Conservation (phyloP, 2,329 filamentous ascomycete species). For the Cladophialophora bantiana region DNA sequence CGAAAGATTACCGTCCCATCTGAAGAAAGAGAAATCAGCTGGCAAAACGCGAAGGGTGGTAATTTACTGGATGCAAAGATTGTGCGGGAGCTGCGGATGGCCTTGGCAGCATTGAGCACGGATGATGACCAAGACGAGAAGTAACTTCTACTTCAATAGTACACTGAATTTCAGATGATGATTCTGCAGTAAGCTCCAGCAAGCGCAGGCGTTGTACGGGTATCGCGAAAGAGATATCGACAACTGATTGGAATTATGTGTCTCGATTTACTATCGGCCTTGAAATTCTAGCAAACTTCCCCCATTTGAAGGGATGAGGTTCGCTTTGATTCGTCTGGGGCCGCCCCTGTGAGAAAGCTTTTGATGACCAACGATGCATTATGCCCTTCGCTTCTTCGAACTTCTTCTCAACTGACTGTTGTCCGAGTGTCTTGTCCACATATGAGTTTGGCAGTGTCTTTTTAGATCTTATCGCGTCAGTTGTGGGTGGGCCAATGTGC, state of each 20-base stretch:
- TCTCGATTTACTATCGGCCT: not conserved
- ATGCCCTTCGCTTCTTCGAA: too few species aligned
- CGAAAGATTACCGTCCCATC: conserved; percentile 76
- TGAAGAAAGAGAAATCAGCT: conserved; percentile 74
- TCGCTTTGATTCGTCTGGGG: not conserved
- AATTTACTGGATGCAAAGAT: conserved; percentile 77
- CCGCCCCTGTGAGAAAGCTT: not conserved
- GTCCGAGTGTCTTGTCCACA: not conserved
- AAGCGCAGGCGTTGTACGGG: not conserved
- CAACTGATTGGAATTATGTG: not conserved
- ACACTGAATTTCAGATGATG: not conserved
- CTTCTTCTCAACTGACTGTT: not conserved
- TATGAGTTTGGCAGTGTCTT: not conserved
- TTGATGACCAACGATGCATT: not conserved
- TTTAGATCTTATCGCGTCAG: too few species aligned
- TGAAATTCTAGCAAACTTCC: not conserved
- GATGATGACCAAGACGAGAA: conserved; percentile 43
- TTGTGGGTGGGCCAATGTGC: not conserved
- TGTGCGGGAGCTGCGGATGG: conserved; percentile 69
- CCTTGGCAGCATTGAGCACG: conserved; percentile 51
- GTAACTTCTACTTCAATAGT: conserved; percentile 22
- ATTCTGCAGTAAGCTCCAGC: not conserved
- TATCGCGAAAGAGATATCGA: not conserved
- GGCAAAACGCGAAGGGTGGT: conserved; percentile 54
- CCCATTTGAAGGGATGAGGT: not conserved